Conservation (phyloP, 768 basidiomycete species). For the Kwoniella pini region DNA sequence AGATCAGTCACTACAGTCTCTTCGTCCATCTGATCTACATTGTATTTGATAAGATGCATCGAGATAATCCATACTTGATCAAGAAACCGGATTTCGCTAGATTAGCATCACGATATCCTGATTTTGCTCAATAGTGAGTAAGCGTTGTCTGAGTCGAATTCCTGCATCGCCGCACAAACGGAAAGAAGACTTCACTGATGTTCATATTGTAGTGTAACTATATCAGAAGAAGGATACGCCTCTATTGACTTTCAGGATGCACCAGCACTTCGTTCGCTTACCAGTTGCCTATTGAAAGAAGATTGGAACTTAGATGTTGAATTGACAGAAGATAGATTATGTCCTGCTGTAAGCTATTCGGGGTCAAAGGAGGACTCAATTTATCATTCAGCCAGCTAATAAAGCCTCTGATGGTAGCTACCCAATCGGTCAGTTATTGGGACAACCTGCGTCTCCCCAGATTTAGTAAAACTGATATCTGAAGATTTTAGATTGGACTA, state of each 20-base stretch:
- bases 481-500: slow-evolving; percentile 70
- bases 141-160: too few species aligned
- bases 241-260: slow-evolving; percentile 76
- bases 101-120: slow-evolving; percentile 64
- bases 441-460: too few species aligned
- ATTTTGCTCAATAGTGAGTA: slow-evolving; percentile 63
- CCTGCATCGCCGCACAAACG: too few species aligned
- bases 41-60: slow-evolving; percentile 41
- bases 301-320: slow-evolving; percentile 69
- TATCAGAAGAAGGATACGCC: slow-evolving; percentile 35
- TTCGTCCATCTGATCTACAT: background rate
- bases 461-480: slow-evolving; percentile 10
- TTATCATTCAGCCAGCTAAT: too few species aligned
- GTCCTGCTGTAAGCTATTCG: slow-evolving; percentile 70
- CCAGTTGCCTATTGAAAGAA: slow-evolving; percentile 70
- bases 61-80: slow-evolving; percentile 59
- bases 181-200: too few species aligned
- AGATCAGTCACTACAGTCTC: too few species aligned
- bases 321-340: slow-evolving; percentile 72
- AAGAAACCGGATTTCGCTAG: slow-evolving; percentile 63
- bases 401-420: slow-evolving; percentile 29
- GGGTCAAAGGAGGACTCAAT: background rate
- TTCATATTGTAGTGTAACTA: slow-evolving; percentile 24
- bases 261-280: slow-evolving; percentile 72
- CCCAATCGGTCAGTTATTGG: slow-evolving; percentile 41